A percentile compares a stretch with the other conserved stretches of the same genome.
Conservation (phyloP, 345 rosid genomes). For the Sisymbrium altissimum region DNA sequence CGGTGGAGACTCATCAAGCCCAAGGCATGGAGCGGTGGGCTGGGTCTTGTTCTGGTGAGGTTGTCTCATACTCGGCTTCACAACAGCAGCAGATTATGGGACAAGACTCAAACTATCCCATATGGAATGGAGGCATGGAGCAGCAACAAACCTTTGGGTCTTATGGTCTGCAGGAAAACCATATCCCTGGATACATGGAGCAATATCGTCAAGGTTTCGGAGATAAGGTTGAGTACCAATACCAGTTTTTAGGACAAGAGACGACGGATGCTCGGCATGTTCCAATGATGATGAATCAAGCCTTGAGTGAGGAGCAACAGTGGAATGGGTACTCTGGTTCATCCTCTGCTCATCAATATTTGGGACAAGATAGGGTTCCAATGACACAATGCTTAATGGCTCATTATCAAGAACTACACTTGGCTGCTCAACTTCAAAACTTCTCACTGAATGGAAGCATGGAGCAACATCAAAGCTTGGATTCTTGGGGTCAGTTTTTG, state of each 20-base stretch:
- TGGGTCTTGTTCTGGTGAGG: neutral
- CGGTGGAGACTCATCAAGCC: neutral
- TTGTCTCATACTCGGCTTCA: neutral
- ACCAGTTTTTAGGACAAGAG: neutral
- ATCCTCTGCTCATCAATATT: neutral
- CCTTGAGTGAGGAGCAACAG: neutral
- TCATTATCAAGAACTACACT: neutral
- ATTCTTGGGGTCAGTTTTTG: neutral
- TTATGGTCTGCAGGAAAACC: neutral
- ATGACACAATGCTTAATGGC: neutral
- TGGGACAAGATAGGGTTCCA: neutral
- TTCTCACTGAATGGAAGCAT: neutral
- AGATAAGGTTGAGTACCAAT: neutral
- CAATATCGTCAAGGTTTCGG: neutral
- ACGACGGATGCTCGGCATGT: neutral
- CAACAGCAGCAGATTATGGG: neutral
- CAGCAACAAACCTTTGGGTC: neutral
- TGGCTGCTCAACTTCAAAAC: neutral
- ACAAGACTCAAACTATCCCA: neutral
- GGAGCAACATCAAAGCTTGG: neutral
- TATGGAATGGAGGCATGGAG: neutral
- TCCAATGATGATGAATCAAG: neutral
- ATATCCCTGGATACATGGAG: neutral
- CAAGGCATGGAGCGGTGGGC: neutral
- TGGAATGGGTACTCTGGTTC: neutral